These are phyloP conservation scores for Larix sibirica DNA, from an alignment of 83 land plant genomes.

Conservation along the genomic window DNA sequence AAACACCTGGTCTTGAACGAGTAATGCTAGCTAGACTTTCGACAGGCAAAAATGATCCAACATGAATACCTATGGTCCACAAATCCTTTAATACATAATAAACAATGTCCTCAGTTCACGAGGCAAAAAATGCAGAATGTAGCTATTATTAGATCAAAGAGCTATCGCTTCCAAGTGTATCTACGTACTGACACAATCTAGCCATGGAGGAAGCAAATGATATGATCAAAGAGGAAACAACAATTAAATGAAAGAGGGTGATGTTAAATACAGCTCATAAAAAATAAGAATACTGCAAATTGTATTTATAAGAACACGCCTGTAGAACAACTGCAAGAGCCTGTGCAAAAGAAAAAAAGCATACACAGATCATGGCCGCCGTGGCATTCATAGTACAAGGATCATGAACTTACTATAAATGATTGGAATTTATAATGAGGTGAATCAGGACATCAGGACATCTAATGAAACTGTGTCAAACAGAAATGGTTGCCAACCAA, in stretches of 20 bases:
- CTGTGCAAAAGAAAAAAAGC: conserved; percentile 9
- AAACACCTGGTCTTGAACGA: background rate
- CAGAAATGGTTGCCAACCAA: conserved; percentile 8
- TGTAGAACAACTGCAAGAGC: conserved; percentile 5
- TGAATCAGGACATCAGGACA: background rate
- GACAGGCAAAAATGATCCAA: background rate
- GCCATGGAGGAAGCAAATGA: background rate
- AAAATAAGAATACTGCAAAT: conserved; percentile 8
- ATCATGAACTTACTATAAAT: conserved; percentile 6
- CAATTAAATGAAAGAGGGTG: background rate
- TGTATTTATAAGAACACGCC: conserved; percentile 11
- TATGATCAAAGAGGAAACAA: background rate
- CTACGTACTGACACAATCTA: conserved; percentile 1
- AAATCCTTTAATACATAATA: background rate
- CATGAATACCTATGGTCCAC: too few relatives aligned
- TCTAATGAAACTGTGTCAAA: background rate
- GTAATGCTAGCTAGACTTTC: background rate
- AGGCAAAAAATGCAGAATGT: background rate
- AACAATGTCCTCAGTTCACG: background rate
- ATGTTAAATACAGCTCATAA: conserved; percentile 3
- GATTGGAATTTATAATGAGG: conserved; percentile 1
- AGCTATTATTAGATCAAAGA: background rate
- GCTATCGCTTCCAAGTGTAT: background rate
- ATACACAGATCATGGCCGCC: conserved; percentile 5
- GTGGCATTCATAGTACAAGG: conserved; percentile 12